Conservation (phyloP, 2,329 filamentous ascomycete genomes). For the Cephalotrichum gorgonifer region DNA sequence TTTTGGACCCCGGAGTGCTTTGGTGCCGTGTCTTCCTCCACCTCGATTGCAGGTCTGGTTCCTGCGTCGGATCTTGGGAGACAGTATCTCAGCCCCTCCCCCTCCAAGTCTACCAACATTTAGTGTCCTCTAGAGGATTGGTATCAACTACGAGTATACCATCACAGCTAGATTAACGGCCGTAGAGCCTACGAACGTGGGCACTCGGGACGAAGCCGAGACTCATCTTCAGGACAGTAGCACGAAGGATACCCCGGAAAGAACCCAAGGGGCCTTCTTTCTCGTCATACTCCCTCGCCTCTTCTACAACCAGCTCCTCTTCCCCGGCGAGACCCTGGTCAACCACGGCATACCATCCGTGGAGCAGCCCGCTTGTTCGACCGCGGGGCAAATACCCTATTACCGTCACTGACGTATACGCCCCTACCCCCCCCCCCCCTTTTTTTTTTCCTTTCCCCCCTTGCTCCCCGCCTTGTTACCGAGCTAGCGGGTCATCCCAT, state of each 20-base stretch:
- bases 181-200: background rate
- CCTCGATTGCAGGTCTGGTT: background rate
- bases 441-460: too few relatives aligned
- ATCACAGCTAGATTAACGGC: background rate
- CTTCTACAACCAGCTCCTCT: background rate
- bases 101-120: background rate
- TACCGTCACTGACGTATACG: background rate
- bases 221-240: background rate
- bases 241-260: background rate
- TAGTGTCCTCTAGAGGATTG: background rate
- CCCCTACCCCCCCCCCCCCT: too few relatives aligned
- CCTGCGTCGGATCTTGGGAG: conserved; percentile 2
- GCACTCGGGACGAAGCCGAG: background rate
- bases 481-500: background rate
- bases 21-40: conserved; percentile 3
- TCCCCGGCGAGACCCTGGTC: background rate
- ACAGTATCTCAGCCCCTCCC: background rate
- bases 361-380: background rate
- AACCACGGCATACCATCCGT: background rate
- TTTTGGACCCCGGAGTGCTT: conserved; percentile 1
- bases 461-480: background rate
- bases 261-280: background rate
- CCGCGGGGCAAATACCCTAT: background rate
- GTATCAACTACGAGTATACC: background rate
- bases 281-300: background rate